Percentiles rank a stretch among this genome's conserved stretches.
These are phyloP conservation scores for Boletus speciosus DNA, from an alignment of 768 basidiomycete species.

Conservation along the genomic window DNA sequence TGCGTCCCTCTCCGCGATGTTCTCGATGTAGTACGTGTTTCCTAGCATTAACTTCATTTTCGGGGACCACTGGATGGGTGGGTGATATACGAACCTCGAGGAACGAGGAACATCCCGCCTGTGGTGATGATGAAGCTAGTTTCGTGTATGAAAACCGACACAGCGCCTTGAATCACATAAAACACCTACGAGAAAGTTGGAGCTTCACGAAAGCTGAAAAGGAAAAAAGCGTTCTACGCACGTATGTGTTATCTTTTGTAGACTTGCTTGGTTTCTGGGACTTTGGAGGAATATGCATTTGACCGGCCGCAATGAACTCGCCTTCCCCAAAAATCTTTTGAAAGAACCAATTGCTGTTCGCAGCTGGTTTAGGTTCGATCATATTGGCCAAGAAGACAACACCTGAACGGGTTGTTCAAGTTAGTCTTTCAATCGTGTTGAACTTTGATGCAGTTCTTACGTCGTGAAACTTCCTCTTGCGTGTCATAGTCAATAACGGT, in stretches of 20 bases:
- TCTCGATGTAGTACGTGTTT: slow-evolving; percentile 88
- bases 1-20: slow-evolving; percentile 76
- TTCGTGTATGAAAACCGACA: slow-evolving; percentile 80
- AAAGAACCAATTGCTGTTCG: slow-evolving; percentile 72
- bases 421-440: background rate
- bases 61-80: background rate
- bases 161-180: slow-evolving; percentile 84
- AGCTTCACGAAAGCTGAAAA: background rate
- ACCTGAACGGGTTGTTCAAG: slow-evolving; percentile 41
- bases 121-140: slow-evolving; percentile 73
- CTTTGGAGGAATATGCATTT: slow-evolving; percentile 74
- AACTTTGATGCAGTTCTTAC: slow-evolving; percentile 47
- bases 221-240: slow-evolving; percentile 36
- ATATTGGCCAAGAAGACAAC: slow-evolving; percentile 74
- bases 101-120: slow-evolving; percentile 87
- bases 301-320: slow-evolving; percentile 87
- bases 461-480: slow-evolving; percentile 59
- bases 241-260: slow-evolving; percentile 92
- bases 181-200: slow-evolving; percentile 47
- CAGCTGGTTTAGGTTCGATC: slow-evolving; percentile 58
- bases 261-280: slow-evolving; percentile 84
- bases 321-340: slow-evolving; percentile 92
- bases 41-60: slow-evolving; percentile 42
- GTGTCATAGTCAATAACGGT: slow-evolving; percentile 66
- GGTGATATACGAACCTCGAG: slow-evolving; percentile 60